Conservation (phyloP, 441 rosid genomes). For the Euphorbia corollata region DNA sequence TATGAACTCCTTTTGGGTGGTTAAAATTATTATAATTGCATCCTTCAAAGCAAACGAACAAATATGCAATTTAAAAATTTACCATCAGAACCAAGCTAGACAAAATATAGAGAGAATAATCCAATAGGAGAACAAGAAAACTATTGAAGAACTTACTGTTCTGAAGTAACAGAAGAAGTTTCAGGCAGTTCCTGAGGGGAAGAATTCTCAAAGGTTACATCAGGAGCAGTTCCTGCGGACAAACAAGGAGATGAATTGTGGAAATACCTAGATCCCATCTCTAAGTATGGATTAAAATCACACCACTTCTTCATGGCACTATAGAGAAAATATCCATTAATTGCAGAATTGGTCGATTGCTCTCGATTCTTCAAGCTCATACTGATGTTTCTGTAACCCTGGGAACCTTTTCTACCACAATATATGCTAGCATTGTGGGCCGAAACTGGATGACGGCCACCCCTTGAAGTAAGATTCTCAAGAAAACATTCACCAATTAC, state of each 20-base stretch:
- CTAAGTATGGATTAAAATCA: constrained; percentile 27
- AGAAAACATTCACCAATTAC: constrained; percentile 31
- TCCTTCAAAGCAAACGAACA: background rate
- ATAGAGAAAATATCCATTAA: constrained; percentile 44
- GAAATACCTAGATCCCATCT: constrained; percentile 45
- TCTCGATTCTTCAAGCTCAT: constrained; percentile 52
- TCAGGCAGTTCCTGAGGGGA: constrained; percentile 44
- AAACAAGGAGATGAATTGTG: constrained; percentile 41
- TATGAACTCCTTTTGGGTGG: background rate
- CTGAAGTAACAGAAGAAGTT: constrained; percentile 40
- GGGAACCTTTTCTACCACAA: constrained; percentile 27
- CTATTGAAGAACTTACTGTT: constrained; percentile 40
- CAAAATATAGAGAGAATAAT: background rate
- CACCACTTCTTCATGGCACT: constrained; percentile 48
- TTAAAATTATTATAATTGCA: background rate
- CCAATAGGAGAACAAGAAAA: constrained; percentile 3
- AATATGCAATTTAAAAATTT: background rate
- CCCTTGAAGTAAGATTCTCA: constrained; percentile 37
- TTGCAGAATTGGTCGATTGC: constrained; percentile 34
- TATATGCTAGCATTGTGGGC: constrained; percentile 25
- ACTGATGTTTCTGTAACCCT: constrained; percentile 37
- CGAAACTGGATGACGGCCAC: constrained; percentile 18
- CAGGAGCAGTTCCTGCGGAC: constrained; percentile 61
- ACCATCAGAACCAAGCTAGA: background rate
- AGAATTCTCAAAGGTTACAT: constrained; percentile 59